These are phyloP conservation scores for Psilocybe sp. DNA, from an alignment of 768 basidiomycete species.

Conservation along the genomic window DNA sequence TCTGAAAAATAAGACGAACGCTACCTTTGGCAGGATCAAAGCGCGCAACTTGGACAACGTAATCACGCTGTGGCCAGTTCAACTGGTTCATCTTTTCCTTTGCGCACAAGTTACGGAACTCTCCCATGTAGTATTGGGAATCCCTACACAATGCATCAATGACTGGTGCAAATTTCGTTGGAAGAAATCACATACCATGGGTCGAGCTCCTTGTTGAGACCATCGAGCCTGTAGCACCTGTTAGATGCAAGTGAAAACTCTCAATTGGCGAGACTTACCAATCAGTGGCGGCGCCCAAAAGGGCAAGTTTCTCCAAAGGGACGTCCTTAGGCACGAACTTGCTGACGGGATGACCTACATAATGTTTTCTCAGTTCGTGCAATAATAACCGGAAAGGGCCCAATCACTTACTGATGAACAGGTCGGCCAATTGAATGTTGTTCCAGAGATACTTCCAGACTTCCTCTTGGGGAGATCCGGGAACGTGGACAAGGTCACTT, in stretches of 20 bases:
- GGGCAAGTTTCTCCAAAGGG: slow-evolving; percentile 61
- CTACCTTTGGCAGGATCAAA: slow-evolving; percentile 77
- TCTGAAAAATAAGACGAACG: neutral
- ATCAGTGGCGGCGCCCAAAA: slow-evolving; percentile 83
- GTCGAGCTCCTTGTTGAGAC: slow-evolving; percentile 86
- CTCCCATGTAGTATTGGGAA: slow-evolving; percentile 86
- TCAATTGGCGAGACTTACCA: slow-evolving; percentile 46
- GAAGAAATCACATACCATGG: slow-evolving; percentile 39
- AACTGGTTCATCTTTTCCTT: slow-evolving; percentile 83
- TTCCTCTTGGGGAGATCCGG: slow-evolving; percentile 82
- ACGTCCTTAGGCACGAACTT: slow-evolving; percentile 92
- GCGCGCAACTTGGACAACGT: slow-evolving; percentile 89
- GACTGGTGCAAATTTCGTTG: neutral
- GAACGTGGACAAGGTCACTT: slow-evolving; percentile 79
- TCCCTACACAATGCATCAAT: slow-evolving; percentile 40
- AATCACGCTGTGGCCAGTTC: slow-evolving; percentile 77
- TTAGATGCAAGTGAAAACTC: neutral
- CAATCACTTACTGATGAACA: slow-evolving; percentile 73
- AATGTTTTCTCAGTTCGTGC: neutral
- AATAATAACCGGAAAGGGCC: neutral
- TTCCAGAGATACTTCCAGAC: slow-evolving; percentile 97
- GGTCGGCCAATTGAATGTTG: slow-evolving; percentile 84
- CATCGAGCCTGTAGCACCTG: slow-evolving; percentile 65
- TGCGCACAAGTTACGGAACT: slow-evolving; percentile 73
- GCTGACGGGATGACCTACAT: slow-evolving; percentile 78